These are phyloP conservation scores for Globisporangium carolinianum DNA, from an alignment of 352 stramenopile species.

Conservation along the genomic window DNA sequence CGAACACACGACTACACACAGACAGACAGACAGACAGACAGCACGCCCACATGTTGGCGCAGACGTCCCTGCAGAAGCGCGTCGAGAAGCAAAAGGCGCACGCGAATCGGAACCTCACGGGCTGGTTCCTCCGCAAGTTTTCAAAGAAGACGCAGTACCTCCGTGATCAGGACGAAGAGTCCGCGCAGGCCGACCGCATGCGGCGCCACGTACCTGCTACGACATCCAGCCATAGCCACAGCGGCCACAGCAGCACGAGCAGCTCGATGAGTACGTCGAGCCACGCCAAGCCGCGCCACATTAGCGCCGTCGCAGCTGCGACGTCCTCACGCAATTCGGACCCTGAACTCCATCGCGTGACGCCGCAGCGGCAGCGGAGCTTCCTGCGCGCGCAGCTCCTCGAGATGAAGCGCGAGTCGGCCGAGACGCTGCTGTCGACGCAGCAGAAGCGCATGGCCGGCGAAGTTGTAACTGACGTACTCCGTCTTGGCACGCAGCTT, in stretches of 20 bases:
- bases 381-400: slow-evolving; percentile 61
- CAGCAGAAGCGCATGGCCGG: slow-evolving; percentile 47
- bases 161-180: slow-evolving; percentile 49
- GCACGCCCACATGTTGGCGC: slow-evolving; percentile 10
- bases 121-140: slow-evolving; percentile 69
- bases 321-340: slow-evolving; percentile 12
- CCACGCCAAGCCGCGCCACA: slow-evolving; percentile 20
- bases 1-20: neutral
- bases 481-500: slow-evolving; percentile 16
- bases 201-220: slow-evolving; percentile 13
- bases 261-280: slow-evolving; percentile 14
- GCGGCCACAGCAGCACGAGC: slow-evolving; percentile 19
- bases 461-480: slow-evolving; percentile 22
- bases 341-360: slow-evolving; percentile 16
- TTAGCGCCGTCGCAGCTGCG: slow-evolving; percentile 29
- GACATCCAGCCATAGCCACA: neutral
- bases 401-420: slow-evolving; percentile 74
- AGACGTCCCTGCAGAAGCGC: slow-evolving; percentile 34
- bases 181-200: slow-evolving; percentile 25
- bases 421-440: slow-evolving; percentile 33
- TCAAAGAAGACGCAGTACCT: slow-evolving; percentile 52
- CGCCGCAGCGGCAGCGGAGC: slow-evolving; percentile 52
- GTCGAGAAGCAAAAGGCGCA: slow-evolving; percentile 51
- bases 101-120: slow-evolving; percentile 48
- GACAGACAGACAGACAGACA: neutral